Base-by-base conservation (phyloP, 2,329 filamentous ascomycete genomes). In the Fusarium nurragi region DNA sequence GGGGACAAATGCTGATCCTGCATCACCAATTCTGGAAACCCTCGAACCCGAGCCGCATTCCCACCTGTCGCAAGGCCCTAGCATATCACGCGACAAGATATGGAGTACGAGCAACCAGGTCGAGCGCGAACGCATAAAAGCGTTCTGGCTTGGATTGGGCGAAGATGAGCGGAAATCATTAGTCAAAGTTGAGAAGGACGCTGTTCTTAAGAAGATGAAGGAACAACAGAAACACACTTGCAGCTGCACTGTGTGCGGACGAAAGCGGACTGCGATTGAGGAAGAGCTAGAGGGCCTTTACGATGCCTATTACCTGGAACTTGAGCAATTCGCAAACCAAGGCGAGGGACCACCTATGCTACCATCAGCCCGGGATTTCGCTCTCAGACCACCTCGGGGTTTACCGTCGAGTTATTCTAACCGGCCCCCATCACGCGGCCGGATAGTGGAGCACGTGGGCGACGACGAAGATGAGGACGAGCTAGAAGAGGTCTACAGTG, bases 201-300 rank as follows among this genome's bases (percentile, higher is more conserved):
- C 95, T 9, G 95, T 99, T 1, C 81, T 99, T 54, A 93, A 92
- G 75, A 99, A 99, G 83, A 99, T 99, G 95, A 99, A 99, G 83
- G 95, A 99, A 78, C 95, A 99, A 78, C 95, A 99, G 78, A 98
- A 98, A 79, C 94, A 98, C 77, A 98, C 94, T 4, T 99, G 95
- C 82, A 97, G 94, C 77, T 99, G 95, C 78, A 96, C 93, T 6
- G 94, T 99, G 37, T 99, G 95, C 77, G 95, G 95, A 50, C 88
- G 95, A 68, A 99, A 99, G 81, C 88, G 95, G 51, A 97, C 91
- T 13, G 95, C 95, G 36, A 99, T 99, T 70, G 95, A 99, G 78
- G 95, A 99, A 79, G 95, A 99, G 78, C 84, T 99, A 13, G 95
- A 99, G 76, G 94, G 97, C 18, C 86, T 99, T 13, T 99, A 99